Evolutionary conservation across 805 yeast species (phyloP), one percentile per base, ranked within the genome.

Genomic region (Allodekkera sacchari): DNA sequence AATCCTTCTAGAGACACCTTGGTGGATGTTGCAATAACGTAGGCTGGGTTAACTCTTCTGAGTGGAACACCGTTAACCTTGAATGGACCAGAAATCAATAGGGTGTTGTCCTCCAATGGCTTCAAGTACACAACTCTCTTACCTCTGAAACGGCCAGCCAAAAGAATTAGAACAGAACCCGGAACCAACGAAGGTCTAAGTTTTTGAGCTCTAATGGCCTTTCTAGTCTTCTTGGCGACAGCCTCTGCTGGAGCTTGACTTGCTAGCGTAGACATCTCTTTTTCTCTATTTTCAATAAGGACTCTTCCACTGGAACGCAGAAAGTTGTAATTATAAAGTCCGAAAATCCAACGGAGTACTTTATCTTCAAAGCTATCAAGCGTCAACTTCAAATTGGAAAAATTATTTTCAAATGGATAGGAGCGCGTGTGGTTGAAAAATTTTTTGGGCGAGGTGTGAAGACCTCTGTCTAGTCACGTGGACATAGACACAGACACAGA

Each of bases 61-160:
- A 89, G 76, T 66, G 98, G 98, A 52, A 89, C 98, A 76, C 98
- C 98, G 75, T 89, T 89, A 58, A 89, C 83, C 79, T 92, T 89
- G 95, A 92, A 92, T 58, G 98, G 98, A 64, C 98, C 98, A 44
- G 96, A 73, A 47, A 89, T 95, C 63, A 89, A 81, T 57, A 89
- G 75, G 49, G 96, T 89, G 87, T 87, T 85, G 77, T 92, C 98
- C 73, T 85, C 95, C 63, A 92, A 77, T 66, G 79, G 69, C 81
- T 89, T 89, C 65, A 89, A 80, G 83, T 82, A 83, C 50, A 89
- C 96, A 57, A 92, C 98, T 74, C 98, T 88, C 85, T 89, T 92
- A 68, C 98, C 98, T 73, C 98, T 84, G 95, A 87, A 89, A 71
- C 96, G 85, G 66, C 98, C 98, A 57, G 98, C 96, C 63, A 89